Base-by-base conservation (phyloP, 345 rosid genomes). In the Lepidium africanum region DNA sequence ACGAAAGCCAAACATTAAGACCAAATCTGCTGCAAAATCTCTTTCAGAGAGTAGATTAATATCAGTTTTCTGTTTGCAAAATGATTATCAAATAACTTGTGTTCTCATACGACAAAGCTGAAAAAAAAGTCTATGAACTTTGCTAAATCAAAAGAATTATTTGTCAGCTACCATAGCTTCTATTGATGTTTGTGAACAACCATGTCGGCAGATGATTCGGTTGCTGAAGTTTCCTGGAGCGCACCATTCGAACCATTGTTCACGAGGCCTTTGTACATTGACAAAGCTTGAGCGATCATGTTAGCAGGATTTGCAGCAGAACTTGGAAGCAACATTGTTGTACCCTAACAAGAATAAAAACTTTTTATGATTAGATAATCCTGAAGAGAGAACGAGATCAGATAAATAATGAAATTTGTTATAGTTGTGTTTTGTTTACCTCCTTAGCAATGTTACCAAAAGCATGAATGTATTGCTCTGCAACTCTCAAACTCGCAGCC, bases 281-380 rank as follows among this genome's bases (percentile, higher is more conserved):
- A 63, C 46, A 95, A 63, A 75, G 94, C 86, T 81, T 86, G 96
- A 43, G 88, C 92, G 57, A 91, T 83, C 83, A 82, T 76, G 81
- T 40, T 84, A 49, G 92, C 81, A 61, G 96, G 96, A 74, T 82
- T 87, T 23, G 70, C 79, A 59, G 86, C 72, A 45, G 85, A 33
- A 56, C 87, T 83, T 1, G 98, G 99, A 81, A 95, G 96, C 81
- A 91, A 70, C 84, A 95, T 70, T 37, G 99, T 95, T 65, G 96
- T 95, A 49, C 96, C 84, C 99, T 91, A 62, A 47, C 55, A 52
- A 16, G 43, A 16, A 40, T 3, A 12, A 47, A 1, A 7, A 32
- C 5, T 1, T 9, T 32, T 9, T 43, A 30, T 57, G 9, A n/a
- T 73, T 41, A 65, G 61, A 35, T 65, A 33, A 40, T 5, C 43